phyloP scores from a whole-genome alignment of 2,329 filamentous ascomycete genomes.

The Ascocoryne sarcoides region DNA sequence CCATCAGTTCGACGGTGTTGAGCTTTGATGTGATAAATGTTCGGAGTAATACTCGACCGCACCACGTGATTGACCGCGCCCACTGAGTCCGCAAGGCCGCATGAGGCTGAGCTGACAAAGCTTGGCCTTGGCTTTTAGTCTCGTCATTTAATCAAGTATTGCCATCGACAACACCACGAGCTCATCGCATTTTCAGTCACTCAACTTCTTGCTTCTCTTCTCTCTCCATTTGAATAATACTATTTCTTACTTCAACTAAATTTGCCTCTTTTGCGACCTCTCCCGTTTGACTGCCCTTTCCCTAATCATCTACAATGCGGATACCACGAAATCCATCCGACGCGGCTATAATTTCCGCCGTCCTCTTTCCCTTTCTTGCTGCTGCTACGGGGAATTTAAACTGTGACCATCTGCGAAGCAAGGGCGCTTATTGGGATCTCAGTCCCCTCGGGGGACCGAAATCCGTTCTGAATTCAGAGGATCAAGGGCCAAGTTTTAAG shows the following conservation, averaged over 20 bases:
- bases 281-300: background rate
- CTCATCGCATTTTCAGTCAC: background rate
- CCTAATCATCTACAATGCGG: conserved; percentile 18
- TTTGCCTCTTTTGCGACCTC: background rate
- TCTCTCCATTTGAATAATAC: too few species aligned
- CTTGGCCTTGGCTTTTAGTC: background rate
- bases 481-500: conserved; percentile 38
- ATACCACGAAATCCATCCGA: conserved; percentile 17
- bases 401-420: conserved; percentile 53
- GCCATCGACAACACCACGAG: background rate
- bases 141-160: background rate
- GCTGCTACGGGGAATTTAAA: conserved; percentile 39
- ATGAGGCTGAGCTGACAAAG: background rate
- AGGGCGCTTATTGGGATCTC: conserved; percentile 56
- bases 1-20: too few species aligned
- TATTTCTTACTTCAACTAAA: background rate
- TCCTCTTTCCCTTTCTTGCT: conserved; percentile 24
- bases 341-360: conserved; percentile 19
- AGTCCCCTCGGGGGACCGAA: conserved; percentile 56
- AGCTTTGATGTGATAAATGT: too few species aligned
- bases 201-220: too few species aligned
- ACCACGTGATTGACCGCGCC: background rate
- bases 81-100: background rate
- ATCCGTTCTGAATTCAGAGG: conserved; percentile 43
- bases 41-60: too few species aligned